Base-by-base conservation (phyloP, 306 rosid genomes). In the Arachis stenosperma region DNA sequence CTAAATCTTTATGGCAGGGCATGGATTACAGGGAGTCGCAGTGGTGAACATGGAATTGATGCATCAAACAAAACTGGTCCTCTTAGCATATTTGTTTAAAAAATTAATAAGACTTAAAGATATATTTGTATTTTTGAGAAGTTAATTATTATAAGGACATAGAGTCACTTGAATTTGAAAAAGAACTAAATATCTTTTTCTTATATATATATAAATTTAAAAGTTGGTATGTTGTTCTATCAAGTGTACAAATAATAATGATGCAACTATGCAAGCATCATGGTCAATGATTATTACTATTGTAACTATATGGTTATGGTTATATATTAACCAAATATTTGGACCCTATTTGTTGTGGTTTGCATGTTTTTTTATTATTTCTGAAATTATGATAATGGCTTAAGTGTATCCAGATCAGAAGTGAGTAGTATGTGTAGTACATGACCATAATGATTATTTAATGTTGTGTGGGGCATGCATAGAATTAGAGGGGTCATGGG, bases 51-150 rank as follows among this genome's bases (percentile, higher is more conserved):
- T 67, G 96, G 92, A 70, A 74, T 94, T 17, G 88, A 90, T 55
- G 92, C 98, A 62, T 83, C 99, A 59, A 91, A 80, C 61, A 91
- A 91, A 84, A 83, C 91, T 14, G 94, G 99, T 65, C 90, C 96
- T 71, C 86, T 94, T 80, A 89, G 92, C 89, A 94, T 94, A 81
- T 86, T 89, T 78, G 99, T 91, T 2, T 94, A 87, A 76, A 5
- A 52, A 52, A 61, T 75, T 40, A 27, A 53, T 69, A 33, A 2
- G 37, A 33, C 50, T 66, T 7, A 30, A 30, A 51, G 77, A 40
- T 36, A 41, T 68, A 48, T 48, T 48, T 48, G 14, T 33, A 33
- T 33, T 50, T 56, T 12, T 9, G 44, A 64, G 69, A 76, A 70
- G 40, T 79, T 42, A 65, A 33, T 44, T 54, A 82, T 75, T 72